A percentile compares a stretch with the other conserved stretches of the same genome.
These are phyloP conservation scores for Barbarea vulgaris DNA, from an alignment of 345 rosid genomes.

Conservation along the genomic window DNA sequence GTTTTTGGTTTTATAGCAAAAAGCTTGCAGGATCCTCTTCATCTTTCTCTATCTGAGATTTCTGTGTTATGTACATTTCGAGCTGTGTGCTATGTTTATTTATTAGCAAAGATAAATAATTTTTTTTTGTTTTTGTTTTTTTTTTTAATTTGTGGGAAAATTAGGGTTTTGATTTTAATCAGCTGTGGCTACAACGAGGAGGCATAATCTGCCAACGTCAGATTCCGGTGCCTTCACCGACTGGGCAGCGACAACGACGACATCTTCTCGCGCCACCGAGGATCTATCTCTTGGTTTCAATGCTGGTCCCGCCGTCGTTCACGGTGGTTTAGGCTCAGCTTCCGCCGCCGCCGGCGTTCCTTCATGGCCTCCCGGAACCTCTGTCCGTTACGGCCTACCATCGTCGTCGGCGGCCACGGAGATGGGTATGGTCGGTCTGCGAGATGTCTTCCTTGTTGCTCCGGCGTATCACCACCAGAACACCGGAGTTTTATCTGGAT, in stretches of 20 bases:
- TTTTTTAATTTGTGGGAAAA: conserved; percentile 3
- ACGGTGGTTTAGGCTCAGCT: conserved; percentile 42
- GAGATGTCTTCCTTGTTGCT: conserved; percentile 78
- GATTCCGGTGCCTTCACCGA: conserved; percentile 95
- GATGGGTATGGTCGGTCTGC: conserved; percentile 82
- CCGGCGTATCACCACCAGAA: conserved; percentile 62
- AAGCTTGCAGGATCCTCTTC: conserved; percentile 24
- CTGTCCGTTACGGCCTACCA: conserved; percentile 59
- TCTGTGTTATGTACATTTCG: conserved; percentile 15
- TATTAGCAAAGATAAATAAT: neutral
- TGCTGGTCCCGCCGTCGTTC: conserved; percentile 63
- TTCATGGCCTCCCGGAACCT: conserved; percentile 55
- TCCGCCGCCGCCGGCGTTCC: conserved; percentile 46
- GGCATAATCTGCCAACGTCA: conserved; percentile 62
- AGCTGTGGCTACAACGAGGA: conserved; percentile 95
- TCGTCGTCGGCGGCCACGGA: conserved; percentile 48
- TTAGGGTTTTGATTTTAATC: conserved; percentile 48
- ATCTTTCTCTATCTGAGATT: conserved; percentile 8
- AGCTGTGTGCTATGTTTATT: neutral
- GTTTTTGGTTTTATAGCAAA: neutral
- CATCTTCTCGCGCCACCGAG: conserved; percentile 68
- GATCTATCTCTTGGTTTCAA: conserved; percentile 97
- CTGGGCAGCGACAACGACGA: conserved; percentile 69
- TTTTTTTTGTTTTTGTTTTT: neutral
- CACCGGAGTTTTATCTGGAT: conserved; percentile 41